Evolutionary conservation across 495 filamentous ascomycete species (phyloP), one percentile per base, ranked within the genome.

Genomic region (Tetracladium setigerum): DNA sequence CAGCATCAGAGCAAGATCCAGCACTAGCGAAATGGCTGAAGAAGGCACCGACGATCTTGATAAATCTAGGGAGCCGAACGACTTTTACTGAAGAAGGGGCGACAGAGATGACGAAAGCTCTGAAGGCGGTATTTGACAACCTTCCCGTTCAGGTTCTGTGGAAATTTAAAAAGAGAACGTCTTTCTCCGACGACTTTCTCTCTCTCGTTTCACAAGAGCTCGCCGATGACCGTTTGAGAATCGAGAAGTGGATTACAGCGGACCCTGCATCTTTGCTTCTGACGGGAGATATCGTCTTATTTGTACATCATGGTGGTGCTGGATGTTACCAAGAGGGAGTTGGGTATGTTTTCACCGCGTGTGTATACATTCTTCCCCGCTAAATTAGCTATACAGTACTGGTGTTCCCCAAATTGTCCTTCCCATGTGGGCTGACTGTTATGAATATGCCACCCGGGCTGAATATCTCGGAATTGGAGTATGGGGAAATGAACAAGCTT

Each of bases 241-340:
- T 74, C 24, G 43, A 57, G 12, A 38, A 64, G 18, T 78, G 74
- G 74, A 62, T 76, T 12, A 42, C 68, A 22, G 65, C 68, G 1
- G 69, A 75, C 33, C 72, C 72, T 11, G 60, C 70, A 33, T 60
- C 71, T 0, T 54, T 77, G 38, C 53, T 78, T 11, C 53, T 70
- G 44, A 69, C 60, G 0, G 71, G 71, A 0, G 53, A 68, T 27
- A 64, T 77, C n/a, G 55, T 70, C 16, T 64, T 63, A 15, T 70
- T 65, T 22, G 71, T 77, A 4, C 71, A 76, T 44, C 74, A 78
- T 50, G 74, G 74, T 4, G 73, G 74, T 17, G 64, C 71, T 0
- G 74, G 74, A 32, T 73, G 67, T n/a, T 78, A 66, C 40, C 70
- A 72, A 44, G 74, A 78, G 49, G 71, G 70, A 1, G 64, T 74